Percentiles rank a stretch among this genome's conserved stretches.
Conservation (phyloP, 495 filamentous ascomycete genomes). For the Aspergillus baeticus region DNA sequence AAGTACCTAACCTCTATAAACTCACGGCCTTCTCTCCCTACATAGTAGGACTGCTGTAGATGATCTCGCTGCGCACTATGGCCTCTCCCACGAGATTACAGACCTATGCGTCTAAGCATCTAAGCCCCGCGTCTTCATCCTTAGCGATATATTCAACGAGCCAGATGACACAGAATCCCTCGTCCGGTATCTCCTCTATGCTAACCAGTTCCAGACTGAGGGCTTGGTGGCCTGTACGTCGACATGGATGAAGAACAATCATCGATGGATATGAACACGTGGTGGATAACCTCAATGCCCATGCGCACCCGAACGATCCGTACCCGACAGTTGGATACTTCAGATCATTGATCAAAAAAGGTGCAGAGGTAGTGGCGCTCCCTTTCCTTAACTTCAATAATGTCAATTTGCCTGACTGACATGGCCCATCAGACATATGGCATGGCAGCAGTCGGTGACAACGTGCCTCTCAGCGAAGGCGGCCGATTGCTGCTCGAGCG, state of each 20-base stretch:
- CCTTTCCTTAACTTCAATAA: no score
- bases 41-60: conserved; percentile 7
- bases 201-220: conserved; percentile 43
- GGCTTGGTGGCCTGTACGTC: conserved; percentile 43
- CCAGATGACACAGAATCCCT: conserved; percentile 45
- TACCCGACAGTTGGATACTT: conserved; percentile 36
- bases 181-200: conserved; percentile 41
- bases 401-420: no score
- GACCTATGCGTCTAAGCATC: no score
- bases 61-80: conserved; percentile 4
- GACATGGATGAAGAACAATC: conserved; percentile 39
- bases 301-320: conserved; percentile 31
- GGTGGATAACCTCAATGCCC: conserved; percentile 40
- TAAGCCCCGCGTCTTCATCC: conserved; percentile 41
- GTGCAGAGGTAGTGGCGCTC: conserved; percentile 25
- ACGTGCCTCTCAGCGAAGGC: conserved; percentile 34
- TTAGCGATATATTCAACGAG: conserved; percentile 47
- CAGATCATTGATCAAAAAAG: conserved; percentile 26
- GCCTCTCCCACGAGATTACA: no score
- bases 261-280: conserved; percentile 39
- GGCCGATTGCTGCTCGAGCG: conserved; percentile 38
- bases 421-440: conserved; percentile 21
- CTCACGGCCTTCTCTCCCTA: conserved; percentile 2
- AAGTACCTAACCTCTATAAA: conserved; percentile 10
- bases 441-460: conserved; percentile 29